These are phyloP conservation scores for Inosperma sp. DNA, from an alignment of 768 basidiomycete genomes.

Conservation along the genomic window DNA sequence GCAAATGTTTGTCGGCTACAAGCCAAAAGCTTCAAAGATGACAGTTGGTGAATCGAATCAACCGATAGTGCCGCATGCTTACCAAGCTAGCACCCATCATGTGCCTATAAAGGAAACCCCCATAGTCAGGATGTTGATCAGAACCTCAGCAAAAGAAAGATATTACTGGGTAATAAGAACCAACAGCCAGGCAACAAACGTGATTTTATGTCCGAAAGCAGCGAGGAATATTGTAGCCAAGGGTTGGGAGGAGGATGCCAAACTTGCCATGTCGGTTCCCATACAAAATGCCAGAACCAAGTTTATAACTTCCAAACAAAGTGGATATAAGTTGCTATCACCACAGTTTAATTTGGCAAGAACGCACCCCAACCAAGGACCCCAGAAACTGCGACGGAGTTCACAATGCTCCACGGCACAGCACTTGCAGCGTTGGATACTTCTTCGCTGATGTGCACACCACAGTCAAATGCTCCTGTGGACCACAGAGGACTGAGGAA, in stretches of 20 bases:
- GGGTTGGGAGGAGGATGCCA: conserved; percentile 46
- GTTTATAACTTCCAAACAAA: conserved; percentile 43
- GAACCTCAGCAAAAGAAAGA: conserved; percentile 8
- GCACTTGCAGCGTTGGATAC: too few relatives aligned
- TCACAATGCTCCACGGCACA: conserved; percentile 64
- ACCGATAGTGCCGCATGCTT: background rate
- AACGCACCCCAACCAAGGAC: conserved; percentile 55
- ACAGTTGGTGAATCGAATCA: background rate
- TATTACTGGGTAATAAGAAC: conserved; percentile 37
- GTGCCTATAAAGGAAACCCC: conserved; percentile 30
- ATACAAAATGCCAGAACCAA: conserved; percentile 62
- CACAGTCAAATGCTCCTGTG: too few relatives aligned
- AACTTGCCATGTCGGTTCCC: conserved; percentile 43
- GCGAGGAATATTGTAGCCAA: conserved; percentile 59
- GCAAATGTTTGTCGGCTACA: conserved; percentile 60
- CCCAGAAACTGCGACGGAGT: conserved; percentile 50
- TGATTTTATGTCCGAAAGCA: conserved; percentile 36
- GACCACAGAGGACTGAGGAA: conserved; percentile 42
- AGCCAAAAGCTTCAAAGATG: conserved; percentile 22
- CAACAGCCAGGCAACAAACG: conserved; percentile 36
- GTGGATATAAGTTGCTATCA: background rate
- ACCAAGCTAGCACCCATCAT: conserved; percentile 62
- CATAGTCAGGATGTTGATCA: background rate
- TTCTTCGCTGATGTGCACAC: too few relatives aligned
- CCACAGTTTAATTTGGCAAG: background rate